These are phyloP conservation scores for Carex sylvatica DNA, from an alignment of 202 grass and related monocot species.

Conservation along the genomic window DNA sequence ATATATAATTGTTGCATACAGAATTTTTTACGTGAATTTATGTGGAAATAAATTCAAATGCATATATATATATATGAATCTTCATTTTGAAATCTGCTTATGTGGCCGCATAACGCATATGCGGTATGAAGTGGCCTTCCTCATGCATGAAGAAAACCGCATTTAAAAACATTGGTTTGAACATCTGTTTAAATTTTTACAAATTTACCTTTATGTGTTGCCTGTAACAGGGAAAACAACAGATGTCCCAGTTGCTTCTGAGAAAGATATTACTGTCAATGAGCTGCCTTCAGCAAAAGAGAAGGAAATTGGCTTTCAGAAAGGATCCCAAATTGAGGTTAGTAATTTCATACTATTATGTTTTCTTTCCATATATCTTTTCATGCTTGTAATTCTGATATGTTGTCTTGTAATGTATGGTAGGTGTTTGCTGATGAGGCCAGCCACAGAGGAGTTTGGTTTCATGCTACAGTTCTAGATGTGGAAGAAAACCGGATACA, in stretches of 20 bases:
- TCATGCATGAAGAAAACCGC: too few species aligned
- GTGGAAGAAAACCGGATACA: constrained; percentile 60
- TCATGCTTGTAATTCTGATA: constrained; percentile 10
- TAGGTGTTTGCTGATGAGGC: constrained; percentile 60
- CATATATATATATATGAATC: too few species aligned
- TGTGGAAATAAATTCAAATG: too few species aligned
- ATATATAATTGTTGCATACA: too few species aligned
- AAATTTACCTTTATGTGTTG: not conserved
- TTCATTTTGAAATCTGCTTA: too few species aligned
- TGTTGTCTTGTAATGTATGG: constrained; percentile 21
- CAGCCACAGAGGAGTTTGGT: constrained; percentile 61
- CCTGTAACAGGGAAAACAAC: constrained; percentile 34
- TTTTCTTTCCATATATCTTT: not conserved
- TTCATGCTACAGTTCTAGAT: constrained; percentile 79
- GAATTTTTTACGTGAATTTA: too few species aligned
- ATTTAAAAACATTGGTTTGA: not conserved
- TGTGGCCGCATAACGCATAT: too few species aligned
- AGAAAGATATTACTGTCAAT: constrained; percentile 35
- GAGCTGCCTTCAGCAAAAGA: constrained; percentile 31
- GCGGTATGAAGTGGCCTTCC: too few species aligned
- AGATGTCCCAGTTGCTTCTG: constrained; percentile 25
- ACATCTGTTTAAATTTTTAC: not conserved
- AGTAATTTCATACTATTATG: constrained; percentile 23
- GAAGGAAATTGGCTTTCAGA: constrained; percentile 60
- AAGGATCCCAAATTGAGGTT: constrained; percentile 82